These are phyloP conservation scores for Amoebophrya sp. DNA, from an alignment of 169 alveolate species.

Conservation along the genomic window DNA sequence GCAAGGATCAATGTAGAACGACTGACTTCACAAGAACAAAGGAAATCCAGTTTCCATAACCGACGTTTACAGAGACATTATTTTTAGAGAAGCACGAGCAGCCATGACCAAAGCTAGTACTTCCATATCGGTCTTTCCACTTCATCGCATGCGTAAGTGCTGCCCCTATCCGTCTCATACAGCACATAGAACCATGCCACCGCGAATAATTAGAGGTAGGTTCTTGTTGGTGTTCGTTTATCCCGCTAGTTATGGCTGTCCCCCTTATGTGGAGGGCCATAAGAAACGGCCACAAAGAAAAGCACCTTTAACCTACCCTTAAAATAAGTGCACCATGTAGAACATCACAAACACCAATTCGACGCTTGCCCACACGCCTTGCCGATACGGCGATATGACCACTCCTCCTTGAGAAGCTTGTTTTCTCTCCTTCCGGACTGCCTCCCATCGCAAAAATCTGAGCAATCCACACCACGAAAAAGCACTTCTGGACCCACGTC, in stretches of 20 bases:
- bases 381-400: background rate
- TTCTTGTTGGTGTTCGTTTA: no score
- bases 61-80: no score
- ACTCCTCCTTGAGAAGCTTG: background rate
- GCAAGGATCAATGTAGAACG: no score
- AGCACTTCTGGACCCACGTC: background rate
- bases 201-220: no score
- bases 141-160: background rate
- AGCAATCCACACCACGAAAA: background rate
- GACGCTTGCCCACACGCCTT: background rate
- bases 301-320: no score
- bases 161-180: background rate
- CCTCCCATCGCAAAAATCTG: background rate
- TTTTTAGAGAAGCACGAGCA: no score
- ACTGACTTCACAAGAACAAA: no score
- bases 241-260: no score
- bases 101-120: no score
- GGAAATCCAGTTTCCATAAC: no score
- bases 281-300: no score
- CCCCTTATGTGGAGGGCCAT: no score
- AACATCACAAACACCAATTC: background rate
- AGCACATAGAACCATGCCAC: background rate
- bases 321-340: background rate
- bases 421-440: background rate
- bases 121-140: background rate